Evolutionary conservation across 495 filamentous ascomycete species (phyloP), one percentile per base, ranked within the genome.

Genomic region (Penicillium crystallinum): DNA sequence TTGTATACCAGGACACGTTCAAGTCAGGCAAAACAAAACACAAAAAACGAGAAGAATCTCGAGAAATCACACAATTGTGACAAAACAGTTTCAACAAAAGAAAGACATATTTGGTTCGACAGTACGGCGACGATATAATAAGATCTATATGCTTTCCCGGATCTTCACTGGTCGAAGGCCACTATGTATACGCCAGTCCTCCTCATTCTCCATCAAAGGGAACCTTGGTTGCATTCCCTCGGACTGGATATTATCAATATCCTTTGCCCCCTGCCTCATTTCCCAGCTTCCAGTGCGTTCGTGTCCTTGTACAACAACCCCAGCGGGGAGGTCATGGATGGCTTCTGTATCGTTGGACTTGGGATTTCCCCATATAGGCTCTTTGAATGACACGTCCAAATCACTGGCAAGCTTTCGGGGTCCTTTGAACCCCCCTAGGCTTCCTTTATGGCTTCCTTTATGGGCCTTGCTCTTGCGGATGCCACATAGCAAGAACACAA

Each of bases 261-360:
- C 53, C 15, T 49, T 59, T 31, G 43, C 60, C 11, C 59, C 65
- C 31, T 76, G 60, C 9, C 55, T 65, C 68, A 81, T 65, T 36
- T 82, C 79, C 79, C 79, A 81, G 53, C 76, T 79, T 11, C 76
- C 78, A 4, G 70, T 56, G 35, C 77, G 64, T 53, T 80, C 76
- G 43, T 80, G 68, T 6, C 71, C 70, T 10, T 64, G 66, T 3
- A 57, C 64, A 30, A 66, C 42, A 15, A 57, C 57, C 10, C 66
- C 67, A 42, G 54, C 51, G 3, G 47, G 15, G 30, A 42, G 10
- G 12, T 49, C 59, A 31, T 58, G 35, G 9, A 55, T 14, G 3
- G 56, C 30, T 4, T 62, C 57, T 7, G 54, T 29, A 15, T 52
- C 38, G n/a, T 59, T 35, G 8, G 54, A 29, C 51, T 68, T 65